Conservation (phyloP, 2,329 filamentous ascomycete species). For the Ophiostoma quercus region DNA sequence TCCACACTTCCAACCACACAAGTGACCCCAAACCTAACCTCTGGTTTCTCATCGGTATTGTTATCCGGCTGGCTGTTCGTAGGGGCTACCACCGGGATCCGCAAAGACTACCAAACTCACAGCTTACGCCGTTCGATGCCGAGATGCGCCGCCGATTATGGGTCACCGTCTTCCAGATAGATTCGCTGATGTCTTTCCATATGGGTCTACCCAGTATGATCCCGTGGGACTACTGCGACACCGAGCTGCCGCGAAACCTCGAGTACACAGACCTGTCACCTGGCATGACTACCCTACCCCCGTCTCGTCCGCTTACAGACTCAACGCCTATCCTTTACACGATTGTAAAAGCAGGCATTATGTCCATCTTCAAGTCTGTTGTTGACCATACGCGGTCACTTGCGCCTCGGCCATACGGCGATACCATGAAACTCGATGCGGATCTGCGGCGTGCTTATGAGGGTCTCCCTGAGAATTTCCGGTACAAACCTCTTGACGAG, state of each 20-base stretch:
- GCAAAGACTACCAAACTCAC: constrained; percentile 17
- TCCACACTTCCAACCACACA: constrained; percentile 21
- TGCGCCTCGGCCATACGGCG: background rate
- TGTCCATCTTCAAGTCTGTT: constrained; percentile 24
- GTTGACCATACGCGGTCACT: constrained; percentile 17
- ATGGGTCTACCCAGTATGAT: constrained; percentile 47
- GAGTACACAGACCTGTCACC: constrained; percentile 38
- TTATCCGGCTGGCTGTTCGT: constrained; percentile 37
- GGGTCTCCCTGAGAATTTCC: background rate
- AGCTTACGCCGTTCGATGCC: constrained; percentile 36
- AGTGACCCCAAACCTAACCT: constrained; percentile 33
- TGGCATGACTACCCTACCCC: constrained; percentile 32
- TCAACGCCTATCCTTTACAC: constrained; percentile 12
- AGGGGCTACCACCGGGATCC: constrained; percentile 43
- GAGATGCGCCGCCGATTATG: constrained; percentile 42
- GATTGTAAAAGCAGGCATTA: constrained; percentile 32
- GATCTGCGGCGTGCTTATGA: constrained; percentile 18
- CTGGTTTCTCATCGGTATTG: constrained; percentile 40
- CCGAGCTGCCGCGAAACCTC: constrained; percentile 38
- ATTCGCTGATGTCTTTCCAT: constrained; percentile 44
- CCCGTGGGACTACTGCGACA: constrained; percentile 30
- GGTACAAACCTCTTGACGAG: background rate
- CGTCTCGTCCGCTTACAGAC: constrained; percentile 27
- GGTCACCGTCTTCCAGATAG: constrained; percentile 39
- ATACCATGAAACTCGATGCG: constrained; percentile 2